A percentile compares a stretch with the other conserved stretches of the same genome.
phyloP scores from a whole-genome alignment of 805 yeast genomes.

The Nakazawaea anatomiae region DNA sequence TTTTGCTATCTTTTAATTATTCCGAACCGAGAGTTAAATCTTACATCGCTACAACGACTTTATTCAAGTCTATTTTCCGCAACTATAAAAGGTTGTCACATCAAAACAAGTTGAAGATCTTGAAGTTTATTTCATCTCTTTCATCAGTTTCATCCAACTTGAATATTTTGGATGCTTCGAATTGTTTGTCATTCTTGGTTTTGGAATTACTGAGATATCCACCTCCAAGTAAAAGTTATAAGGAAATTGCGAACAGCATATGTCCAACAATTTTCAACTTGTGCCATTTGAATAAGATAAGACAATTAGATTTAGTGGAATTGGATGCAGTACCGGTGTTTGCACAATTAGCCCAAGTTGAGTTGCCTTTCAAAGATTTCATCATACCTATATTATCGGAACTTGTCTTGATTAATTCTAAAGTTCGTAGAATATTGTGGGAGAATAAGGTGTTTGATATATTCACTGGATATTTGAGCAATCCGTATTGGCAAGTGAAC shows the following conservation, averaged over 20 bases:
- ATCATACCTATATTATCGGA: slow-evolving; percentile 39
- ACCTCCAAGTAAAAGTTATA: slow-evolving; percentile 17
- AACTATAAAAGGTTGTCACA: slow-evolving; percentile 23
- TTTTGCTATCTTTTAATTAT: slow-evolving; percentile 32
- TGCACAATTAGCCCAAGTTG: slow-evolving; percentile 27
- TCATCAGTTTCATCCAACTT: slow-evolving; percentile 9
- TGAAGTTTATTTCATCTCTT: slow-evolving; percentile 26
- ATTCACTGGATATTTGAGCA: slow-evolving; percentile 28
- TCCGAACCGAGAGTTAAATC: slow-evolving; percentile 34
- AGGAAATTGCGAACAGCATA: slow-evolving; percentile 33
- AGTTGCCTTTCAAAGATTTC: slow-evolving; percentile 39
- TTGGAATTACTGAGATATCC: slow-evolving; percentile 4
- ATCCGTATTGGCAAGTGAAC: slow-evolving; percentile 43
- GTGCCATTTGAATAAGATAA: slow-evolving; percentile 35
- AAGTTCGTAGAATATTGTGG: slow-evolving; percentile 24
- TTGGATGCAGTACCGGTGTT: slow-evolving; percentile 35
- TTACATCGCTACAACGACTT: slow-evolving; percentile 10
- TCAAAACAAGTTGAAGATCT: slow-evolving; percentile 26
- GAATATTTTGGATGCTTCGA: slow-evolving; percentile 14
- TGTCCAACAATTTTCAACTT: slow-evolving; percentile 38
- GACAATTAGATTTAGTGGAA: slow-evolving; percentile 31
- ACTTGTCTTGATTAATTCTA: slow-evolving; percentile 31
- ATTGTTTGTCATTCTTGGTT: slow-evolving; percentile 33
- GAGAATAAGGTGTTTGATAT: slow-evolving; percentile 25
- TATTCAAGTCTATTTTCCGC: slow-evolving; percentile 33